phyloP scores from a whole-genome alignment of 1,284 basidiomycete species.

The Irpex sp. region DNA sequence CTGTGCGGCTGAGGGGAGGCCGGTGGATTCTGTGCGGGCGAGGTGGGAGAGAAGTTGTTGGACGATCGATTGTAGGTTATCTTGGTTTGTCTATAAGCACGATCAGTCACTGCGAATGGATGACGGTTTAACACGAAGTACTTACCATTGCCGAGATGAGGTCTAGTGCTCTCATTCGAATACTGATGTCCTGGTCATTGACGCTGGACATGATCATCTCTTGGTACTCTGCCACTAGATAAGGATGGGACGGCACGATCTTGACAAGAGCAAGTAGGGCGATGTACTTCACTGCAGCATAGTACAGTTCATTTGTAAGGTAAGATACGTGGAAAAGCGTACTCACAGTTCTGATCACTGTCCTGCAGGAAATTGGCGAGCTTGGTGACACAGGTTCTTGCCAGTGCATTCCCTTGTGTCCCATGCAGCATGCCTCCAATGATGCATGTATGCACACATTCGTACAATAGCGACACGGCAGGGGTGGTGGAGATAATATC shows the following conservation, averaged over 20 bases:
- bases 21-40: constrained; percentile 51
- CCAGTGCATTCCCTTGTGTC: constrained; percentile 73
- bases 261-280: constrained; percentile 92
- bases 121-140: constrained; percentile 7
- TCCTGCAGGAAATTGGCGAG: constrained; percentile 90
- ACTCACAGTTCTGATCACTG: constrained; percentile 88
- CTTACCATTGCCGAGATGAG: constrained; percentile 89
- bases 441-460: constrained; percentile 98
- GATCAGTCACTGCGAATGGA: constrained; percentile 5
- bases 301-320: too few relatives aligned
- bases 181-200: constrained; percentile 91
- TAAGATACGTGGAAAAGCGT: background rate
- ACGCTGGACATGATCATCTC: constrained; percentile 88
- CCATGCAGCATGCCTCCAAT: constrained; percentile 94
- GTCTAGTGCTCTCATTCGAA: constrained; percentile 92
- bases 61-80: constrained; percentile 85
- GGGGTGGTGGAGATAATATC: constrained; percentile 94
- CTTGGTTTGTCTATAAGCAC: constrained; percentile 61
- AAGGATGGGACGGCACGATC: constrained; percentile 89
- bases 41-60: constrained; percentile 86
- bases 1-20: constrained; percentile 54
- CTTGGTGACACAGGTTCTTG: constrained; percentile 89
- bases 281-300: constrained; percentile 84
- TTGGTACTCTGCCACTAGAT: constrained; percentile 89
- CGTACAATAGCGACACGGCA: constrained; percentile 94